phyloP scores from a whole-genome alignment of 352 stramenopile species.

The Globisporangium echinulatum region DNA sequence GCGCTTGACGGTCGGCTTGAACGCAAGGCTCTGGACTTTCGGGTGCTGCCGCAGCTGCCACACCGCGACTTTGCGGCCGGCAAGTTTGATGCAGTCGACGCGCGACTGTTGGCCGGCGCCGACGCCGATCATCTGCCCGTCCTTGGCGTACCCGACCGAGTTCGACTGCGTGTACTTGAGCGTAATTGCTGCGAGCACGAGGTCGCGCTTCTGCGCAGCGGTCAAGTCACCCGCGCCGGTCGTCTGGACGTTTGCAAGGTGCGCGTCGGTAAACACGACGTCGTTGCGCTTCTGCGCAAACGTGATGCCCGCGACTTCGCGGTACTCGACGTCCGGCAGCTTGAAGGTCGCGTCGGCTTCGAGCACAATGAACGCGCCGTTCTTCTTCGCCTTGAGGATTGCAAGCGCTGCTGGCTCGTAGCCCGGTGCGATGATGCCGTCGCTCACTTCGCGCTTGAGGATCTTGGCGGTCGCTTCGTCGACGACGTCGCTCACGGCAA shows the following conservation, averaged over 20 bases:
- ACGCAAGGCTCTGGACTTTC: constrained; percentile 92
- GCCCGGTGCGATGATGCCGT: constrained; percentile 98
- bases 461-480: constrained; percentile 98
- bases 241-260: constrained; percentile 93
- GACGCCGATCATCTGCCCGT: constrained; percentile 99
- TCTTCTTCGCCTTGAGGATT: constrained; percentile 99
- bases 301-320: constrained; percentile 97
- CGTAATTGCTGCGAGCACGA: constrained; percentile 98
- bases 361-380: constrained; percentile 98
- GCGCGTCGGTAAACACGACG: constrained; percentile 89
- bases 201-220: constrained; percentile 93
- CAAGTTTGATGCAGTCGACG: constrained; percentile 99
- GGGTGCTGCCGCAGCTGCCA: constrained; percentile 99
- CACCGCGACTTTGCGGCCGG: constrained; percentile 95
- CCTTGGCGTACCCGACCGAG: constrained; percentile 97
- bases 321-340: constrained; percentile 94
- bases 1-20: constrained; percentile 97
- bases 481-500: constrained; percentile 96
- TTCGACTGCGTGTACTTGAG: constrained; percentile 99
- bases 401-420: constrained; percentile 97
- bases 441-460: constrained; percentile 98
- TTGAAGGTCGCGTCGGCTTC: constrained; percentile 91
- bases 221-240: constrained; percentile 79
- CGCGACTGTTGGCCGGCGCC: constrained; percentile 98
- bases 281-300: constrained; percentile 99